A percentile compares a stretch with the other conserved stretches of the same genome.
Evolutionary conservation across 1,139 yeast genomes (phyloP).

Genomic region (Hanseniaspora sp.): DNA sequence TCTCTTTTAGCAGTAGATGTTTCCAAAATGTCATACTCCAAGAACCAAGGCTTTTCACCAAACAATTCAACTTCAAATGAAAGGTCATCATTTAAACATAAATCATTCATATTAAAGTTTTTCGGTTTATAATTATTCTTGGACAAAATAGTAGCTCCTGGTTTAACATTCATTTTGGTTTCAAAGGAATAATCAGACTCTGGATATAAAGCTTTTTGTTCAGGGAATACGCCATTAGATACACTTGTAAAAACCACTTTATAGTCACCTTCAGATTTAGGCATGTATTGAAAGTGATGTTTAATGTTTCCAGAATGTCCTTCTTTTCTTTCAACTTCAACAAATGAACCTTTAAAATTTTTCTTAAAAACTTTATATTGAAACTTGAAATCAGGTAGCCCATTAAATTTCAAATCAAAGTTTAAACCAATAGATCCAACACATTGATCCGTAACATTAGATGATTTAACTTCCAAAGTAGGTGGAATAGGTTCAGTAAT

Average conservation of each 20-base stretch:
- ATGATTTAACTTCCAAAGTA: constrained; percentile 40
- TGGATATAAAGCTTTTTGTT: constrained; percentile 30
- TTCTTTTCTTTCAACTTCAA: constrained; percentile 31
- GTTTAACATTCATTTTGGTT: constrained; percentile 37
- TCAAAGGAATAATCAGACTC: constrained; percentile 29
- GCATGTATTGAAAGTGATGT: constrained; percentile 55
- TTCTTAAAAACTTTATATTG: constrained; percentile 51
- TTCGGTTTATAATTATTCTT: constrained; percentile 22
- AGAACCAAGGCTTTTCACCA: constrained; percentile 70
- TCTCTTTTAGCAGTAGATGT: constrained; percentile 38
- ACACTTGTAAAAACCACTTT: constrained; percentile 55
- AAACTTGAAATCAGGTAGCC: constrained; percentile 72
- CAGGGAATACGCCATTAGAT: constrained; percentile 45
- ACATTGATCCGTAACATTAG: constrained; percentile 69
- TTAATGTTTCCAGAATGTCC: constrained; percentile 34
- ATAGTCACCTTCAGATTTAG: constrained; percentile 71
- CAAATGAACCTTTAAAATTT: constrained; percentile 27
- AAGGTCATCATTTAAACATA: constrained; percentile 40
- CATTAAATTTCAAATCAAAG: constrained; percentile 55
- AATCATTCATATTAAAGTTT: constrained; percentile 18
- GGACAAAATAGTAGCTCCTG: constrained; percentile 31
- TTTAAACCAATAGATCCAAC: constrained; percentile 83
- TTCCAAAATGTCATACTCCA: constrained; percentile 56
- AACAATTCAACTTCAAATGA: constrained; percentile 48
- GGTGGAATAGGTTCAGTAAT: constrained; percentile 49